A percentile compares a stretch with the other conserved stretches of the same genome.
These are phyloP conservation scores for Talaromyces wortmannii DNA, from an alignment of 495 filamentous ascomycete genomes.

Conservation along the genomic window DNA sequence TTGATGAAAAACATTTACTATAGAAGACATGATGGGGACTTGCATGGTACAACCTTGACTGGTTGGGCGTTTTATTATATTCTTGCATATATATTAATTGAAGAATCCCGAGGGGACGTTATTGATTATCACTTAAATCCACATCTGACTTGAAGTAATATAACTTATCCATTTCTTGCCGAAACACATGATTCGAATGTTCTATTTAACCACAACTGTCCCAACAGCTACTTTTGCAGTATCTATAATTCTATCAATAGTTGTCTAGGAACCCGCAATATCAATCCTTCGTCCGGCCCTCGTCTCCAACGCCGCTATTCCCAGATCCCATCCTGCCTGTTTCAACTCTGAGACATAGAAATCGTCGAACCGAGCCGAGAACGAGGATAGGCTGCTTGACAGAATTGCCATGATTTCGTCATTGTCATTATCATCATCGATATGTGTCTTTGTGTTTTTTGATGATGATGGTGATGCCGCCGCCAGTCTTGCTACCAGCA, in stretches of 20 bases:
- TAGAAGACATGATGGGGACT: neutral
- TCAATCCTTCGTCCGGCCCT: conserved; percentile 30
- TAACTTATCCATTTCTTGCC: no score
- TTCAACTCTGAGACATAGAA: conserved; percentile 28
- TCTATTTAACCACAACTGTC: no score
- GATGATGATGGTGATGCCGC: no score
- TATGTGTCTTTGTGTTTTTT: neutral
- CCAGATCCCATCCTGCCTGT: conserved; percentile 54
- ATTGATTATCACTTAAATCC: no score
- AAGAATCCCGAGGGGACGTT: no score
- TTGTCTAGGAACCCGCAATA: neutral
- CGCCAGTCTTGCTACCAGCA: conserved; percentile 44
- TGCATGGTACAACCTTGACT: neutral
- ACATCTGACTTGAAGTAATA: no score
- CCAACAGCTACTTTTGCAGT: no score
- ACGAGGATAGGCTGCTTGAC: neutral
- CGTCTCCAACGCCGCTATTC: conserved; percentile 53
- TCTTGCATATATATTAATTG: neutral
- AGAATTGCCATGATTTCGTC: neutral
- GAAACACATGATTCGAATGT: no score
- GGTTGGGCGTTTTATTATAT: neutral
- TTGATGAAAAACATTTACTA: neutral
- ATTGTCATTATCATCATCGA: neutral
- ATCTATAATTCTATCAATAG: neutral
- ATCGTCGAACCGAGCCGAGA: conserved; percentile 26